Evolutionary conservation across 2,329 filamentous ascomycete species (phyloP), one percentile per base, ranked within the genome.

Genomic region (Monosporascus sp.): DNA sequence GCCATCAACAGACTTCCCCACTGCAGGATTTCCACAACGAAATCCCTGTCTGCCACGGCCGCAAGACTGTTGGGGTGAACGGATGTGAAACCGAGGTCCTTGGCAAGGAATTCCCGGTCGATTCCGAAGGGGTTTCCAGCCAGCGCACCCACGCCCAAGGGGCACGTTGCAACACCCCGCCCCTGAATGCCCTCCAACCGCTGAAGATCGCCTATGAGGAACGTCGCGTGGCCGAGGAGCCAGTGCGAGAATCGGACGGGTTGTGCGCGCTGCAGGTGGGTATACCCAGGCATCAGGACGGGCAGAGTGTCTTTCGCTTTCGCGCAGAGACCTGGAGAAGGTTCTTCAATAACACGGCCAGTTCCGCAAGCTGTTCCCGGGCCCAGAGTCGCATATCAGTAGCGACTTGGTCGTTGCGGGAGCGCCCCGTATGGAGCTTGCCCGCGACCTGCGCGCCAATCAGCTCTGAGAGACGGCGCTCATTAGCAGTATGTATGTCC

Each of bases 71-170:
- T 90, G 70, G 80, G 80, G 50, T 85, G 74, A 3, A 90, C 71
- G 1, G 82, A 83, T 2, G 84, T 79, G 59, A 91, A 91, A 15
- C 86, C 87, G 5, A 91, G 78, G 70, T 91, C 88, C 65, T 80
- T 75, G 1, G 88, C 86, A 74, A 91, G 86, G 39, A 81, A 81
- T 49, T 83, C 78, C 5, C 88, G 79, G 64, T 91, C 86, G 60
- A 91, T 86, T 57, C 80, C 76, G 71, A 92, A 91, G 0, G 85
- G 80, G 67, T 91, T 91, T 20, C 88, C 88, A 3, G 86, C 86
- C 7, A 92, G 72, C 4, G 88, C 88, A 60, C 86, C 86, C 55
- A 80, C 84, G 18, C 86, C 86, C 2, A 89, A 77, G 0, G 86
- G 86, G 49, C 66, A 68, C 68, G 69, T 73, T 67, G 90, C 90